phyloP scores from a whole-genome alignment of 2,329 filamentous ascomycete genomes.

The Westerdykella ornata region DNA sequence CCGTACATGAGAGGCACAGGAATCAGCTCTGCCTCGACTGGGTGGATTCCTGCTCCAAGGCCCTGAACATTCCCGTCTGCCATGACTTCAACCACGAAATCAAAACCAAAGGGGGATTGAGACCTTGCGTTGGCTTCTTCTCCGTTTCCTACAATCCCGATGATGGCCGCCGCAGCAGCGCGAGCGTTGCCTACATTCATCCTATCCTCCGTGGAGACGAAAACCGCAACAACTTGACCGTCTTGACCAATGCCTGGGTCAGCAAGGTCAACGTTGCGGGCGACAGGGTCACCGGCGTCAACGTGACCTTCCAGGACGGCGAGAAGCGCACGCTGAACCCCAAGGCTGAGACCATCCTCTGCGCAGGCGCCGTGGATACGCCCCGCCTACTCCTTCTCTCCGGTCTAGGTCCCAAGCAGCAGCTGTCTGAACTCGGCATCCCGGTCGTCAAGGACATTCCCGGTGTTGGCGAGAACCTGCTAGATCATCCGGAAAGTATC shows the following conservation, averaged over 20 bases:
- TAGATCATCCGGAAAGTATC: constrained; percentile 60
- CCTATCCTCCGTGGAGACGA: constrained; percentile 80
- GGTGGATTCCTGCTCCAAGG: constrained; percentile 71
- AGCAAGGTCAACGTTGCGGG: constrained; percentile 68
- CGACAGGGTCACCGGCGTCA: constrained; percentile 65
- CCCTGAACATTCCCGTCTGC: constrained; percentile 73
- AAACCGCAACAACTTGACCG: constrained; percentile 72
- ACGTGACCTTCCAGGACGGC: constrained; percentile 59
- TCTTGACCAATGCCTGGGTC: constrained; percentile 84
- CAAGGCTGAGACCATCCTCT: constrained; percentile 70
- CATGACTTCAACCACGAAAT: constrained; percentile 85
- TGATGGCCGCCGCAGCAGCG: constrained; percentile 74
- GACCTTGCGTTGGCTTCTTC: constrained; percentile 80
- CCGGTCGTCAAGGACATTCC: constrained; percentile 55
- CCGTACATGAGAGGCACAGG: constrained; percentile 74
- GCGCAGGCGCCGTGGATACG: constrained; percentile 74
- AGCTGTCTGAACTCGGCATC: constrained; percentile 43
- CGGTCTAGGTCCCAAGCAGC: constrained; percentile 45
- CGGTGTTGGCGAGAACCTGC: constrained; percentile 57
- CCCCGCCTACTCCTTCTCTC: constrained; percentile 57
- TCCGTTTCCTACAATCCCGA: constrained; percentile 88
- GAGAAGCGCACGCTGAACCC: constrained; percentile 51
- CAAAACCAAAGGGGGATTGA: constrained; percentile 62
- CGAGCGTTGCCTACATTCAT: constrained; percentile 88
- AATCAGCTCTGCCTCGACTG: constrained; percentile 91